phyloP scores from a whole-genome alignment of 108 stramenopile species.

The Licmophora abbreviata region DNA sequence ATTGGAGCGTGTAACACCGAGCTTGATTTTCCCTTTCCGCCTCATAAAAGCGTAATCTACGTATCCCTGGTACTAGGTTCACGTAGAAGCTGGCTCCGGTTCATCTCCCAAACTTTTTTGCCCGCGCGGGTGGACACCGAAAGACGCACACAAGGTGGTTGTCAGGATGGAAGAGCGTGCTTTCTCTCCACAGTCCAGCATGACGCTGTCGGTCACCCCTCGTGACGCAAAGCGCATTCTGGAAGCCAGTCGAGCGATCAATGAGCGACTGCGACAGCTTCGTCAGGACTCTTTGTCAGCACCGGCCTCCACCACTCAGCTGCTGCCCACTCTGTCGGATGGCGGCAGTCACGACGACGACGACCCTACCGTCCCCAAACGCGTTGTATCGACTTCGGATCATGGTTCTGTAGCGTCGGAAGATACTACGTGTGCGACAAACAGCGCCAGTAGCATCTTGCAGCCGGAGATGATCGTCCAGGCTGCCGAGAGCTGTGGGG shows the following conservation, averaged over 20 bases:
- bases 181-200: conserved; percentile 12
- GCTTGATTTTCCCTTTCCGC: no score
- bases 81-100: no score
- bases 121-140: no score
- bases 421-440: neutral
- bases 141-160: no score
- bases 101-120: no score
- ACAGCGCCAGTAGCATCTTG: conserved; percentile 11
- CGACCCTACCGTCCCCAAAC: conserved; percentile 3
- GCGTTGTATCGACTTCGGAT: conserved; percentile 8
- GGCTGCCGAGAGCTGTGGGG: conserved; percentile 35
- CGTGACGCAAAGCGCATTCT: conserved; percentile 49
- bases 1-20: no score
- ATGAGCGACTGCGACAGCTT: conserved; percentile 19
- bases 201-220: conserved; percentile 58
- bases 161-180: no score
- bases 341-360: conserved; percentile 1
- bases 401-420: neutral
- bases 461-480: conserved; percentile 29
- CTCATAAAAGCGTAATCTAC: no score
- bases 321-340: conserved; percentile 1
- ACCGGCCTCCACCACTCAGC: neutral
- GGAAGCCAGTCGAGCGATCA: conserved; percentile 47
- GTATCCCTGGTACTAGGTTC: no score
- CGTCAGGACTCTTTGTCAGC: conserved; percentile 9